Conservation (phyloP, 441 rosid species). For the Macaranga tanarius region DNA sequence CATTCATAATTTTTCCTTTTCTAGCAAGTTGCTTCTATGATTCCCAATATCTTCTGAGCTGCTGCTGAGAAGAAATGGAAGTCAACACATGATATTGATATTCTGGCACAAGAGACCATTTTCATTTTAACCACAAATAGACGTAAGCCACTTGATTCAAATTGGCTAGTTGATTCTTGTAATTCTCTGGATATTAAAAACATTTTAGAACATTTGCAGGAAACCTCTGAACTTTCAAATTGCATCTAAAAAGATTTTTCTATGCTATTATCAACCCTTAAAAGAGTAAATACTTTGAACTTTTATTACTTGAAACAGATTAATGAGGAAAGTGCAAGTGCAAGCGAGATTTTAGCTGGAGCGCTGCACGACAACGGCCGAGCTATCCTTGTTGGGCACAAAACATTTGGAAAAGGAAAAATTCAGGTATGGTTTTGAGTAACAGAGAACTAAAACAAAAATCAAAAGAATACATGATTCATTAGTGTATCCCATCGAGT, state of each 20-base stretch:
- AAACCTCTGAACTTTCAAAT: not conserved
- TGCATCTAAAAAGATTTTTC: not conserved
- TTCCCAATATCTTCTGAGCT: not conserved
- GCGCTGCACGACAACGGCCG: slow-evolving; percentile 90
- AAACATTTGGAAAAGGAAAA: slow-evolving; percentile 88
- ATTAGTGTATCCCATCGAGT: not conserved
- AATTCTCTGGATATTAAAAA: no score
- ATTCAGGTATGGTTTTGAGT: slow-evolving; percentile 54
- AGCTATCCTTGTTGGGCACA: slow-evolving; percentile 82
- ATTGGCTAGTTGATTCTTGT: no score
- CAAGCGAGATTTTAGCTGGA: slow-evolving; percentile 94
- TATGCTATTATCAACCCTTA: not conserved
- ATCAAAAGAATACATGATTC: not conserved
- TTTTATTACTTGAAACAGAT: slow-evolving; percentile 46
- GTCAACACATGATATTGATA: not conserved
- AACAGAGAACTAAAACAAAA: not conserved
- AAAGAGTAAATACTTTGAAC: not conserved
- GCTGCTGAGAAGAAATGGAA: not conserved
- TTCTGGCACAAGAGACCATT: no score
- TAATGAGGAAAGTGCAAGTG: slow-evolving; percentile 90
- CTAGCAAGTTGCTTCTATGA: not conserved
- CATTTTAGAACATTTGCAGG: not conserved
- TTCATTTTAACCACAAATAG: no score
- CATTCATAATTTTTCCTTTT: not conserved
- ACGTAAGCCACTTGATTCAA: no score